Evolutionary conservation across 1,139 yeast genomes (phyloP), one percentile per base, ranked within the genome.

Genomic region (Pichia terricola): DNA sequence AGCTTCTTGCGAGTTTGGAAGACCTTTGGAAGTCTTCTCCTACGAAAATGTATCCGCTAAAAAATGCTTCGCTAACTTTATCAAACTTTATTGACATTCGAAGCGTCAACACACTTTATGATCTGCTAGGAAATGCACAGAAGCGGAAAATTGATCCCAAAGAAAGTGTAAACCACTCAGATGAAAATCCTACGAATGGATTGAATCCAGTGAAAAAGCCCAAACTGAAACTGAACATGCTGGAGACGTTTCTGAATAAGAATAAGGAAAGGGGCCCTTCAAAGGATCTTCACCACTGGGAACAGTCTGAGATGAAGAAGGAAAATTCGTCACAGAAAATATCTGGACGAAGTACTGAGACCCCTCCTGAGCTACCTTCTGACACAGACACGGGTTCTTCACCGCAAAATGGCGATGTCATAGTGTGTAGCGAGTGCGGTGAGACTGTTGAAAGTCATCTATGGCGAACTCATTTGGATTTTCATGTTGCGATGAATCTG

Each of bases 81-180:
- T 68, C 81, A 1, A 75, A 74, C 45, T 77, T 83, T 56, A 75
- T 70, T 26, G 65, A 67, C 8, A 52, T 70, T 0, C 65, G 65
- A 34, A 67, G 63, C 11, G 62, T 66, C 8, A 68, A 66, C 45
- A 66, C 77, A 4, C 70, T 79, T 7, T 75, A 78, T 45, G 66
- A 70, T n/a, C 74, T 76, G 61, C 64, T 75, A 4, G 54, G 48
- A 27, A 50, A 60, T 25, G 50, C 43, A 2, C 33, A 41, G 26
- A 49, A 41, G 31, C 38, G 46, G 28, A 49, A 39, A 34, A 11
- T 10, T 7, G 35, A 34, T 22, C 33, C 11, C 11, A 8, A 8
- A 8, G 25, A 10, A 10, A 34, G n/a, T 10, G 6, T 34, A 9
- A 22, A 34, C 25, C 7, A 9, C 7, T 16, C 11, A n/a, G 7